Evolutionary conservation across 306 rosid species (phyloP), one percentile per base, ranked within the genome.

Genomic region (Luffa aegyptiaca): DNA sequence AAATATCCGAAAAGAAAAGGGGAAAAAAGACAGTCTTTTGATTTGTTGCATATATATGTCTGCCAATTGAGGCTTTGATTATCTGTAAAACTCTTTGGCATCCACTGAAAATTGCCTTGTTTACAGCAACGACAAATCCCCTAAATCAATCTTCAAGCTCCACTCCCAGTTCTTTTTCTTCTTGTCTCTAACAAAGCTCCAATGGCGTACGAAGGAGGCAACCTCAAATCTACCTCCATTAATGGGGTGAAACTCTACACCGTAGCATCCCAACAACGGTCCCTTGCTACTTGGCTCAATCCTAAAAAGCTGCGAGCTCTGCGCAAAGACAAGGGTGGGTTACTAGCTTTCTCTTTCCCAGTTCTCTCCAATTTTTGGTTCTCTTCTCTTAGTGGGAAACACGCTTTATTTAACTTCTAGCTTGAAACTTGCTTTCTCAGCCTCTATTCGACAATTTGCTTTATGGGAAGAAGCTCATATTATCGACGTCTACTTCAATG

Each of bases 191-290:
- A 14, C 58, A 21, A 17, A 26, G 72, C 46, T 56, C 12, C 77
- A 49, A 90, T 93, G 96, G 96, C 94, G 75, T 83, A 84, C 75
- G 84, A 80, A 20, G 94, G 92, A 70, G 91, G 97, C 33, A 88
- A 87, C 8, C 84, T 94, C 65, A 92, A 91, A 82, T 89, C 96
- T 73, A 88, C 90, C 44, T 88, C 88, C 17, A 87, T 91, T 44
- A 91, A 90, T 45, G 97, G 97, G 5, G 95, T 94, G 26, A 90
- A 91, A 84, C 80, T 90, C 83, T 92, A 94, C 72, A 88, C 89
- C 3, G 65, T 90, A 4, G 92, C 97, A 20, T 92, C 97, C 36
- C 92, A 94, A 71, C 96, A 91, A 76, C 97, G 93, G 18, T 91
- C 98, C 13, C 81, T 48, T 6, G 93, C 97, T 41, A 81, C 91